A percentile compares a stretch with the other conserved stretches of the same genome.
Conservation (phyloP, 2,329 filamentous ascomycete species). For the Fonsecaea pedrosoi region DNA sequence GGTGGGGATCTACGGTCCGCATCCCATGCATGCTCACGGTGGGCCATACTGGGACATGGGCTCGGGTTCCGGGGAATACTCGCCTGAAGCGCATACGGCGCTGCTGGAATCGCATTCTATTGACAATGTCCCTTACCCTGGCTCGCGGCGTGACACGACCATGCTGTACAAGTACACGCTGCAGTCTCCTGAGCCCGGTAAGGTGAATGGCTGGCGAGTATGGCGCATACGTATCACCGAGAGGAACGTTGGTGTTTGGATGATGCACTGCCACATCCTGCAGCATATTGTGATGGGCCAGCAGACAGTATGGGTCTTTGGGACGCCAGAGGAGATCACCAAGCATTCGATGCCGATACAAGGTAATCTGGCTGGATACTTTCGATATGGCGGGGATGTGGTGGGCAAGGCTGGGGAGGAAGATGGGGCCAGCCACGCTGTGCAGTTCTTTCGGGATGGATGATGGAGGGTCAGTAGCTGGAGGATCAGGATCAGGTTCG, state of each 20-base stretch:
- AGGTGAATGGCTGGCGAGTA: conserved; percentile 64
- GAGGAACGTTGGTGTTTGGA: conserved; percentile 55
- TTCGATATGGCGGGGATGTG: conserved; percentile 53
- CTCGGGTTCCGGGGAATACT: conserved; percentile 54
- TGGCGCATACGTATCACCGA: conserved; percentile 62
- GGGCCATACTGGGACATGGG: conserved; percentile 56
- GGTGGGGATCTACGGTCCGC: conserved; percentile 45
- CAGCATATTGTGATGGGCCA: conserved; percentile 56
- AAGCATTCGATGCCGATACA: conserved; percentile 43
- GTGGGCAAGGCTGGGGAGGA: conserved; percentile 46
- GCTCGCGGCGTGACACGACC: conserved; percentile 54
- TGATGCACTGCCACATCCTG: conserved; percentile 59
- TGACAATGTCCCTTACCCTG: conserved; percentile 22
- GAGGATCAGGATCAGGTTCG: not conserved
- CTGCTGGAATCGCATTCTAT: conserved; percentile 44
- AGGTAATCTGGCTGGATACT: conserved; percentile 49
- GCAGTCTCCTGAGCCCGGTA: conserved; percentile 48
- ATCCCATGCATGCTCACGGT: conserved; percentile 58
- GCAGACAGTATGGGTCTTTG: conserved; percentile 53
- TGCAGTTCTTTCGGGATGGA: conserved; percentile 15
- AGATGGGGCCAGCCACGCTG: not conserved
- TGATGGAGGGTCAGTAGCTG: not conserved
- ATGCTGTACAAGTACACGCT: conserved; percentile 62
- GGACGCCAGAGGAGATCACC: conserved; percentile 50
- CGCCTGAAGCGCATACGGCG: conserved; percentile 51